Evolutionary conservation across 306 rosid species (phyloP).

Genomic region (Pterocarpus macrocarpus): DNA sequence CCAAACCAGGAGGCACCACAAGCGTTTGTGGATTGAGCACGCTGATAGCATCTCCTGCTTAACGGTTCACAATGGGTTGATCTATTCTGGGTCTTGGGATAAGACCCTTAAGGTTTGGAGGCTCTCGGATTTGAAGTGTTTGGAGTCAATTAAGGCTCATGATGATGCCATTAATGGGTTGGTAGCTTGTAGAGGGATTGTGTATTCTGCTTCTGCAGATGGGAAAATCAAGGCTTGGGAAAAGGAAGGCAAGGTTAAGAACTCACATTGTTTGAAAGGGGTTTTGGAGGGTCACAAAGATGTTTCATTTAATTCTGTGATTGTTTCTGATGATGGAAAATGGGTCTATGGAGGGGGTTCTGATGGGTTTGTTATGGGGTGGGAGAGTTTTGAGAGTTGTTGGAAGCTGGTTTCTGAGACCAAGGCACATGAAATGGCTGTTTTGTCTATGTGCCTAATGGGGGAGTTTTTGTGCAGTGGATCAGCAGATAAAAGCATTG

Average conservation of each 20-base stretch:
- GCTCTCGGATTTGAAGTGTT: conserved; percentile 83
- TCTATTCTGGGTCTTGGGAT: conserved; percentile 97
- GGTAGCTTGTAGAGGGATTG: conserved; percentile 70
- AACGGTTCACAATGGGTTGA: conserved; percentile 65
- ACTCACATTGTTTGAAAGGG: conserved; percentile 65
- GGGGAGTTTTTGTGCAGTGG: conserved; percentile 83
- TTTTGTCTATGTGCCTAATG: conserved; percentile 74
- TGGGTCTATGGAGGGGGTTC: conserved; percentile 89
- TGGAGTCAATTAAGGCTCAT: conserved; percentile 88
- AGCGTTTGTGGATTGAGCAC: conserved; percentile 87
- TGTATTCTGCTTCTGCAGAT: conserved; percentile 97
- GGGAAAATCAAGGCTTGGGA: conserved; percentile 95
- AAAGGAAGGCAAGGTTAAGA: conserved; percentile 43
- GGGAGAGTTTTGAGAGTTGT: conserved; percentile 65
- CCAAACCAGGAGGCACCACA: conserved; percentile 85
- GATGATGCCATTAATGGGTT: conserved; percentile 93
- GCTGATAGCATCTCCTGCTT: conserved; percentile 92
- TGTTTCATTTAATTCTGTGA: conserved; percentile 71
- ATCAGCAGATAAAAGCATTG: conserved; percentile 87
- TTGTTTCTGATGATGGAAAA: conserved; percentile 80
- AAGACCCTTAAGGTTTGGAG: conserved; percentile 90
- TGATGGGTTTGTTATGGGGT: conserved; percentile 79
- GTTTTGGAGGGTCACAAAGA: conserved; percentile 84
- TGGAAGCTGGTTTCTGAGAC: conserved; percentile 76
- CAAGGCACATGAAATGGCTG: conserved; percentile 82